These are phyloP conservation scores for Claviceps humidiphila DNA, from an alignment of 2,329 filamentous ascomycete species.

Conservation along the genomic window DNA sequence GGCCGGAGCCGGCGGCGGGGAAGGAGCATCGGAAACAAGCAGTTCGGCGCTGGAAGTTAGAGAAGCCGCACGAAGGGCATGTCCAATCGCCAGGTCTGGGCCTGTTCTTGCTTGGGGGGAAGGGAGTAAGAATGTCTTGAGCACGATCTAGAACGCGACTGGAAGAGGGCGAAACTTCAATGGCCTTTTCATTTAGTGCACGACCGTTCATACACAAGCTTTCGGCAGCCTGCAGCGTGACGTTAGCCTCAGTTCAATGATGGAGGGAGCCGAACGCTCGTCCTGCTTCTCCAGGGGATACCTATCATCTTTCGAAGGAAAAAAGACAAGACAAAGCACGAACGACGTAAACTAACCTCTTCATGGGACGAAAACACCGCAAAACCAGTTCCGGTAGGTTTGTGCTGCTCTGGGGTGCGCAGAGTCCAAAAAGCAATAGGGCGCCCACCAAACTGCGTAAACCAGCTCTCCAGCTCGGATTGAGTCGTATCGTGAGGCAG, in stretches of 20 bases:
- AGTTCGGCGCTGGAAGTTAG: slow-evolving; percentile 96
- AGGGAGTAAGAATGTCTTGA: slow-evolving; percentile 89
- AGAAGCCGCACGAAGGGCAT: slow-evolving; percentile 96
- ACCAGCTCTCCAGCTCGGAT: slow-evolving; percentile 98
- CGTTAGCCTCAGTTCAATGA: not conserved
- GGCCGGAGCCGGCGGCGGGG: slow-evolving; percentile 77
- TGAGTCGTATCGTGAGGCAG: slow-evolving; percentile 96
- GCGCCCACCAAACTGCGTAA: slow-evolving; percentile 93
- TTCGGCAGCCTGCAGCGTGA: slow-evolving; percentile 62
- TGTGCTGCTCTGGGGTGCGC: slow-evolving; percentile 94
- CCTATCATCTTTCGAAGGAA: not conserved
- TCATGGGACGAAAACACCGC: slow-evolving; percentile 98
- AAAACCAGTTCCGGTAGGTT: slow-evolving; percentile 97
- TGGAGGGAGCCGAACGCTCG: not conserved
- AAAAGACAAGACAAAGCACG: not conserved
- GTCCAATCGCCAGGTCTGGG: slow-evolving; percentile 97
- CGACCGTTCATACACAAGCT: slow-evolving; percentile 98
- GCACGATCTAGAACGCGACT: slow-evolving; percentile 91
- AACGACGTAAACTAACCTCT: slow-evolving; percentile 53
- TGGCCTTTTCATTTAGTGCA: slow-evolving; percentile 95
- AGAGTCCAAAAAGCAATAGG: slow-evolving; percentile 99
- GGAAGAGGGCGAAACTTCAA: slow-evolving; percentile 96
- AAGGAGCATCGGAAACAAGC: slow-evolving; percentile 98
- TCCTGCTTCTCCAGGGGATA: not conserved
- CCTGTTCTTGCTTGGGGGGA: slow-evolving; percentile 96